These are phyloP conservation scores for Gastrolobium bilobum DNA, from an alignment of 306 rosid species.

Conservation along the genomic window DNA sequence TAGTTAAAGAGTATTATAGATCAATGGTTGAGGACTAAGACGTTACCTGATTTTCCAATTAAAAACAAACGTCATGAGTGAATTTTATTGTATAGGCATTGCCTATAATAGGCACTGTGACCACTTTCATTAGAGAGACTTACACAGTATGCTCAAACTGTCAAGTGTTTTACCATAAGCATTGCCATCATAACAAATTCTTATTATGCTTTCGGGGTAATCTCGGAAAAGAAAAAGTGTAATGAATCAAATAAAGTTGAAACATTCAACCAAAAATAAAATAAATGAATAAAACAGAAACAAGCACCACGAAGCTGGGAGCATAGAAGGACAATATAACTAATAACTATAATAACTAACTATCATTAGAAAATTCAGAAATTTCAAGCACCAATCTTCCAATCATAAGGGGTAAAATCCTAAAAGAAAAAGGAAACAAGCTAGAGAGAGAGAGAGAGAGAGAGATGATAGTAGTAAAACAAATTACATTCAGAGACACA, in stretches of 20 bases:
- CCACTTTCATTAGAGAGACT: constrained; percentile 18
- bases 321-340: constrained; percentile 50
- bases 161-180: constrained; percentile 5
- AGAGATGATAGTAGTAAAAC: constrained; percentile 23
- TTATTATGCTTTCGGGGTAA: constrained; percentile 9
- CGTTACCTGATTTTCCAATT: constrained; percentile 25
- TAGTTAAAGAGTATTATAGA: neutral
- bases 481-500: constrained; percentile 41
- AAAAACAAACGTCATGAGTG: neutral
- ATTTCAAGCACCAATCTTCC: constrained; percentile 50
- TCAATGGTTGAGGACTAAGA: neutral
- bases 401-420: constrained; percentile 45
- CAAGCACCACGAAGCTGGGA: constrained; percentile 27
- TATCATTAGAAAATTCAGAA: constrained; percentile 61
- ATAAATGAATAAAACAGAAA: constrained; percentile 6
- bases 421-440: constrained; percentile 23
- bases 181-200: constrained; percentile 17
- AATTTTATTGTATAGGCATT: constrained; percentile 17
- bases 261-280: constrained; percentile 10
- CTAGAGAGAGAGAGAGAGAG: constrained; percentile 1
- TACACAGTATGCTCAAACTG: neutral
- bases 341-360: constrained; percentile 78
- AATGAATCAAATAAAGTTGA: neutral
- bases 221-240: constrained; percentile 32
- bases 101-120: neutral